These are phyloP conservation scores for Kazachstania bromeliacearum DNA, from an alignment of 805 yeast species.

Conservation along the genomic window DNA sequence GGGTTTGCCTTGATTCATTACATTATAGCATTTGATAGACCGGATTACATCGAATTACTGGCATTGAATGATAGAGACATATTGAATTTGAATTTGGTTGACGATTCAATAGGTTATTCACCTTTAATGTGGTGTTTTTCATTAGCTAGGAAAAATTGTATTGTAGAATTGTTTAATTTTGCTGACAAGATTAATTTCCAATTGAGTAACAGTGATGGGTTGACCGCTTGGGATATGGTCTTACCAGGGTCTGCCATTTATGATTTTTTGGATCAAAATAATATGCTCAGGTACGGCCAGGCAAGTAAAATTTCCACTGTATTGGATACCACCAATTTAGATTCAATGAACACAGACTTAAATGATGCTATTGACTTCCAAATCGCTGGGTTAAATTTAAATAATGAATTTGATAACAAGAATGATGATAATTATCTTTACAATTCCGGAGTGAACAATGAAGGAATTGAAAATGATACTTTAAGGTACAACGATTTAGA, in stretches of 20 bases:
- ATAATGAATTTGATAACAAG: slow-evolving; percentile 2
- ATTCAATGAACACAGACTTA: neutral
- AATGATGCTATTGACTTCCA: slow-evolving; percentile 31
- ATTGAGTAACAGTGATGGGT: slow-evolving; percentile 27
- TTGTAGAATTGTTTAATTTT: slow-evolving; percentile 45
- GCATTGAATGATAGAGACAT: slow-evolving; percentile 23
- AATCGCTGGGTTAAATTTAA: slow-evolving; percentile 29
- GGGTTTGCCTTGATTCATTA: slow-evolving; percentile 43
- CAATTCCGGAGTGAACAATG: slow-evolving; percentile 10
- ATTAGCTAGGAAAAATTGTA: slow-evolving; percentile 46
- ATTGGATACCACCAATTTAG: neutral
- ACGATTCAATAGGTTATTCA: slow-evolving; percentile 44
- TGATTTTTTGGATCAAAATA: slow-evolving; percentile 50
- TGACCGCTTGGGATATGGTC: slow-evolving; percentile 46
- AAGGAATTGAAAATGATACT: slow-evolving; percentile 2
- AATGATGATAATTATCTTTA: slow-evolving; percentile 8
- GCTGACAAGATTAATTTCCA: slow-evolving; percentile 50
- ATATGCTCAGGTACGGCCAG: slow-evolving; percentile 24
- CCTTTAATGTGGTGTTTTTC: slow-evolving; percentile 86
- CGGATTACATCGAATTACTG: slow-evolving; percentile 41
- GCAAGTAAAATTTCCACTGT: neutral
- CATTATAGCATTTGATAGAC: slow-evolving; percentile 46
- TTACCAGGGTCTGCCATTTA: slow-evolving; percentile 47
- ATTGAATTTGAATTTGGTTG: slow-evolving; percentile 42
- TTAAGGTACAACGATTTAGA: slow-evolving; percentile 2